Conservation (phyloP, 2,329 filamentous ascomycete genomes). For the Neonectria sp. region DNA sequence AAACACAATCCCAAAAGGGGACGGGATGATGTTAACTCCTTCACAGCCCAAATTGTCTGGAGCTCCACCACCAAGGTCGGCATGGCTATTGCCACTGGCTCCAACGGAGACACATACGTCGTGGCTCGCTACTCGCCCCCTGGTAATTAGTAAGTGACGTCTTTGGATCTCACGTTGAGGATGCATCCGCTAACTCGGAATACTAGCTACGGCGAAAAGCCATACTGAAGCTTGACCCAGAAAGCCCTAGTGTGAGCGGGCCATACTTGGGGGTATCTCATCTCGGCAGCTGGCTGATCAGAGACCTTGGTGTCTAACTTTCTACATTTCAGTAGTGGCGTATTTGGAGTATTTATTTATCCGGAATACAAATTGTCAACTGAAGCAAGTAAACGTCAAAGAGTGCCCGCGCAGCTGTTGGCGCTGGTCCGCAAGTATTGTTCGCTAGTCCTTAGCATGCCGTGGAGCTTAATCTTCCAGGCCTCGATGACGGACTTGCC, state of each 20-base stretch:
- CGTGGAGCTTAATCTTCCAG: constrained; percentile 19
- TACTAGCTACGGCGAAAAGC: constrained; percentile 37
- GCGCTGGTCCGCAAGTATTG: too few species aligned
- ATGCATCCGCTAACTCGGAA: constrained; percentile 25
- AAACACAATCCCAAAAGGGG: background rate
- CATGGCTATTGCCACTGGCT: constrained; percentile 39
- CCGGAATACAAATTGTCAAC: too few species aligned
- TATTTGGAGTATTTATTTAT: too few species aligned
- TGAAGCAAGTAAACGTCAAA: too few species aligned
- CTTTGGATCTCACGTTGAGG: background rate
- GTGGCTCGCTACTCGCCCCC: constrained; percentile 45
- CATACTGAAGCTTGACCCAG: constrained; percentile 36
- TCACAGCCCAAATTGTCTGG: constrained; percentile 42
- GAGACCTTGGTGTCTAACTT: too few species aligned
- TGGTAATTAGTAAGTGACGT: constrained; percentile 45
- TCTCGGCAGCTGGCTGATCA: too few species aligned
- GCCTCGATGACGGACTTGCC: background rate
- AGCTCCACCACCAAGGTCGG: constrained; percentile 46
- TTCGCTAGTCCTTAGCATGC: too few species aligned
- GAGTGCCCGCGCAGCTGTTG: too few species aligned
- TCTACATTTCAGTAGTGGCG: too few species aligned
- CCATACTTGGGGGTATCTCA: too few species aligned
- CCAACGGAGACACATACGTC: constrained; percentile 36
- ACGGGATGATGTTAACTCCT: background rate
- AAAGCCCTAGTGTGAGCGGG: too few species aligned